Percentiles rank a stretch among this genome's conserved stretches.
phyloP scores from a whole-genome alignment of 139 green algal species.

The Spirogloea muscicola region DNA sequence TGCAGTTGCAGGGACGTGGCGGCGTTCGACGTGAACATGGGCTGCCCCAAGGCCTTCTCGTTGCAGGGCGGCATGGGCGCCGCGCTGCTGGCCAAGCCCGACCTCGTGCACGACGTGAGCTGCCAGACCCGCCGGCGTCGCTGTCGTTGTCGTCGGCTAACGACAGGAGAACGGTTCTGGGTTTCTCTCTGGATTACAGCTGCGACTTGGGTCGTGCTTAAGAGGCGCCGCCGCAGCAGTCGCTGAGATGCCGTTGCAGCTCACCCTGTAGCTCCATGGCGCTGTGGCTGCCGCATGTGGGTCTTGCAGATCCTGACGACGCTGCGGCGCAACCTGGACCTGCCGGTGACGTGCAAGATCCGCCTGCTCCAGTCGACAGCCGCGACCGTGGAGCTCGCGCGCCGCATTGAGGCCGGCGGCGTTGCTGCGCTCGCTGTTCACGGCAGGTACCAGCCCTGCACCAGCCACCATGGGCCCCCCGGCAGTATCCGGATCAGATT shows the following conservation, averaged over 20 bases:
- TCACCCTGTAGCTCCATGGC: no score
- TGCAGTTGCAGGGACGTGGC: conserved; percentile 44
- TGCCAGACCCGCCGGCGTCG: no score
- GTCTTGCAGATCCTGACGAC: conserved; percentile 46
- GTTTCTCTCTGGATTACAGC: no score
- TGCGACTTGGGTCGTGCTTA: no score
- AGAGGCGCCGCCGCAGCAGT: no score
- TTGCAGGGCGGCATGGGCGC: conserved; percentile 40
- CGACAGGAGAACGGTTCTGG: no score
- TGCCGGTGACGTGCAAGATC: conserved; percentile 52
- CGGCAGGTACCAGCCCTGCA: conserved; percentile 17
- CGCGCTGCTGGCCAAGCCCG: conserved; percentile 41
- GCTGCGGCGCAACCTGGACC: conserved; percentile 43
- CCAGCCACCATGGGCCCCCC: no score
- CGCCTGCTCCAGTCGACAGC: conserved; percentile 26
- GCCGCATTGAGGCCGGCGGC: conserved; percentile 27
- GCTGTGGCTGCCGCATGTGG: background rate
- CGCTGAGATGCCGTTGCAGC: no score
- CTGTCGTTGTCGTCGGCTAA: no score
- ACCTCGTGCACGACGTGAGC: conserved; percentile 31
- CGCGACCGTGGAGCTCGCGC: conserved; percentile 38
- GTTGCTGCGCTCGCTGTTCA: conserved; percentile 48
- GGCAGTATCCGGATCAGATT: no score
- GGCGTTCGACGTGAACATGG: conserved; percentile 55
- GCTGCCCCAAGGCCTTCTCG: conserved; percentile 51